Percentiles rank a stretch among this genome's conserved stretches.
Conservation (phyloP, 768 basidiomycete genomes). For the Suillus occidentalis region DNA sequence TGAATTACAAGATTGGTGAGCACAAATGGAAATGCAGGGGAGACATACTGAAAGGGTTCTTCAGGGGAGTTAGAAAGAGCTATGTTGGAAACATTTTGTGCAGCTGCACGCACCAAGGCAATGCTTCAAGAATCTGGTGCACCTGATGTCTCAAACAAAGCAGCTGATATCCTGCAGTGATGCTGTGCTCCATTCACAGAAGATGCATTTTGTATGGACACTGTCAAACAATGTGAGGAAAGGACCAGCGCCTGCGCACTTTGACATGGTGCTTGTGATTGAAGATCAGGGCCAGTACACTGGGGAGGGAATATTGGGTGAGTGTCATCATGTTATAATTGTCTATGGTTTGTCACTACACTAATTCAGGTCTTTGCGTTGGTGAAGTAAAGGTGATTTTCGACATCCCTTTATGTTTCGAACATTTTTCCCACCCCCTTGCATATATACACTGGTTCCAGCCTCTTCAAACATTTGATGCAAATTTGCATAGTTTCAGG, state of each 20-base stretch:
- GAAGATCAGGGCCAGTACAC: background rate
- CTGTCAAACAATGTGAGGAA: background rate
- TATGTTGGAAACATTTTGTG: slow-evolving; percentile 11
- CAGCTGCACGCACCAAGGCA: slow-evolving; percentile 5
- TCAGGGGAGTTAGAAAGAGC: slow-evolving; percentile 12
- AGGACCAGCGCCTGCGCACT: background rate
- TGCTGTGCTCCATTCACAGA: background rate
- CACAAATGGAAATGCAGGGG: background rate
- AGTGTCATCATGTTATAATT: background rate
- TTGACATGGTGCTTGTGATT: background rate
- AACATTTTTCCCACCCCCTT: too few relatives aligned
- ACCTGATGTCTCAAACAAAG: background rate
- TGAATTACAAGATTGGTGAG: slow-evolving; percentile 25
- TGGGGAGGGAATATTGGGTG: background rate
- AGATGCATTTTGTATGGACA: background rate
- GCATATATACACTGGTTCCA: too few relatives aligned
- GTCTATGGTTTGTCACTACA: too few relatives aligned
- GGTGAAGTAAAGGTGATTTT: too few relatives aligned
- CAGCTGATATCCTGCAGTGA: background rate
- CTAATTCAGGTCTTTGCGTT: too few relatives aligned
- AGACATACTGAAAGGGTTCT: background rate
- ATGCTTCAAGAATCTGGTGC: slow-evolving; percentile 7
- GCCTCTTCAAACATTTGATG: too few relatives aligned
- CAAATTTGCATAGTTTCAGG: too few relatives aligned
- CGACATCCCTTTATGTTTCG: too few relatives aligned